Base-by-base conservation (phyloP, 2,329 filamentous ascomycete species). In the Neonectria hederae region DNA sequence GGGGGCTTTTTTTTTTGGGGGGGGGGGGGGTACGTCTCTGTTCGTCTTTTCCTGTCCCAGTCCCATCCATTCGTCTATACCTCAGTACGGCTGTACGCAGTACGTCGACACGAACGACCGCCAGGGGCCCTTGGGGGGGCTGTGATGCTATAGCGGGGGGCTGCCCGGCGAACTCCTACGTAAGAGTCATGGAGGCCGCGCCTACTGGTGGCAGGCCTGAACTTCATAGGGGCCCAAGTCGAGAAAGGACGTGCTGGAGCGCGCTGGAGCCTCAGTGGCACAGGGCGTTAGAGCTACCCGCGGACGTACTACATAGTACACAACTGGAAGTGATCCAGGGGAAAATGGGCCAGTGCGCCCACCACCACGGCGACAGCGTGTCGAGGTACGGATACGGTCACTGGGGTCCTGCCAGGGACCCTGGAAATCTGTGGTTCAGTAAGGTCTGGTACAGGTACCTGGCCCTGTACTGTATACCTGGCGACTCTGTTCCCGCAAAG, bases 81-180 rank as follows among this genome's bases (percentile, higher is more conserved):
- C 43, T 62, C 38, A 48, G 51, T 35, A 48, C 53, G 55, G 22
- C 43, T 58, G 45, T 38, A 51, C 28, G 7, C 9, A n/a, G n/a
- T 8, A 6, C 22, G 35, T 46, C 61, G 55, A 59, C 61, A 63
- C 61, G 61, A 63, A 63, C 61, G 55, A 46, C 51, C 49, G 55
- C 61, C 61, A 63, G 55, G 61, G 61, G 51, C 19, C 28, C 30
- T 22, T 43, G 17, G 35, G 60, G 51, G 48, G 49, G 26, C 48
- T 11, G 61, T 63, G 54, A 53, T 53, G 43, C 24, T 59, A n/a
- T 42, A 58, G 54, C 48, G 21, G 48, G 28, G 48, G 14, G 5
- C 5, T 30, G 24, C 17, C n/a, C 28, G 24, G 26, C 24, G 38
- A 5, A 6, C 48, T 49, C 28, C 28, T 21, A 51, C 26, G 48